Conservation (phyloP, 2,329 filamentous ascomycete species). For the Gliomastix tumulicola region DNA sequence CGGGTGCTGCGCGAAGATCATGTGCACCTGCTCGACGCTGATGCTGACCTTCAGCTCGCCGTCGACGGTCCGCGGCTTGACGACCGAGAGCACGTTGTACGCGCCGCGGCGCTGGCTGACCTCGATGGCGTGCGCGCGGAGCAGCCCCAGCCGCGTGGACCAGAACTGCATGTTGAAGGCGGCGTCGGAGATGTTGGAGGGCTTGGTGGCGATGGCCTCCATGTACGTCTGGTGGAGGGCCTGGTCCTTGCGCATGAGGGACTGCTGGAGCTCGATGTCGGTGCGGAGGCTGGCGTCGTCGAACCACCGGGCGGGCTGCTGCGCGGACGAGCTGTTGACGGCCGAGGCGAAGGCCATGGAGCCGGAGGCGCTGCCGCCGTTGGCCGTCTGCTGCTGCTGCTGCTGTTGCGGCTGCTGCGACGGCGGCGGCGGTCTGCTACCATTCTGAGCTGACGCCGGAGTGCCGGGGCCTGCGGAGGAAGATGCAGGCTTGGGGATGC, state of each 20-base stretch:
- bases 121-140: slow-evolving; percentile 88
- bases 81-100: slow-evolving; percentile 87
- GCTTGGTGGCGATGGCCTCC: slow-evolving; percentile 76
- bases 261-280: slow-evolving; percentile 80
- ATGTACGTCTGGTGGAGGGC: slow-evolving; percentile 77
- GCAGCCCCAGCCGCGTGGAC: slow-evolving; percentile 77
- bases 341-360: slow-evolving; percentile 75
- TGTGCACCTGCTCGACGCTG: slow-evolving; percentile 77
- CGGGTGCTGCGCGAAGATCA: slow-evolving; percentile 90
- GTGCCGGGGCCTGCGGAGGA: slow-evolving; percentile 13
- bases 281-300: slow-evolving; percentile 72
- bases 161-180: slow-evolving; percentile 93
- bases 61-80: slow-evolving; percentile 57
- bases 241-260: slow-evolving; percentile 74
- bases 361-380: slow-evolving; percentile 44
- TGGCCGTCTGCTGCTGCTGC: no score
- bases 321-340: slow-evolving; percentile 38
- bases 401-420: no score
- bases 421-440: neutral
- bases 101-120: slow-evolving; percentile 77
- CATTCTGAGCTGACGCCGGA: slow-evolving; percentile 16
- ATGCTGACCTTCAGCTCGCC: slow-evolving; percentile 67
- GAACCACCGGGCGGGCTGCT: slow-evolving; percentile 57
- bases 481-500: slow-evolving; percentile 36
- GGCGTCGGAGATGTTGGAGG: slow-evolving; percentile 70